Percentiles rank a stretch among this genome's conserved stretches.
Evolutionary conservation across 1,139 yeast species (phyloP).

Genomic region (Hemisphaericaspora xylanilytica): DNA sequence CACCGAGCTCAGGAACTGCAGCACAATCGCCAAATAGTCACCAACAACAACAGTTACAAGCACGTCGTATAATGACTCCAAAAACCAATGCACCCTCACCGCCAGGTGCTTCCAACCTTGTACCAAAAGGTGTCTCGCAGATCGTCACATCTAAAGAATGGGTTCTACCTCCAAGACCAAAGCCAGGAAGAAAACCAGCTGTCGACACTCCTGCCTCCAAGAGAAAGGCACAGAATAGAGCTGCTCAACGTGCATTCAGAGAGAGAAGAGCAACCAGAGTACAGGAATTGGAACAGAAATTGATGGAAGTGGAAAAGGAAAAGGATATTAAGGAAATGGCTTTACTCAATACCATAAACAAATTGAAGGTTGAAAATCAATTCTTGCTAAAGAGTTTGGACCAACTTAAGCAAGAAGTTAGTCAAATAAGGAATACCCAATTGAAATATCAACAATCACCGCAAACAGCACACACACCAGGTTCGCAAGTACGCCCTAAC

Average conservation of each 20-base stretch:
- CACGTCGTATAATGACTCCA: conserved; percentile 1
- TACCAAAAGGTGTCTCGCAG: conserved; percentile 22
- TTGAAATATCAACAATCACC: conserved; percentile 6
- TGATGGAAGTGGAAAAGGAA: conserved; percentile 65
- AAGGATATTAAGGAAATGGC: conserved; percentile 60
- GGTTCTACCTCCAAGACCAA: conserved; percentile 89
- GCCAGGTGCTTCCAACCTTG: conserved; percentile 6
- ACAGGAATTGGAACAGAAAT: conserved; percentile 44
- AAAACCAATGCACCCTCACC: conserved; percentile 4
- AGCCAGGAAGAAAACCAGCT: conserved; percentile 87
- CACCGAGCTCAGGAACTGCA: conserved; percentile 17
- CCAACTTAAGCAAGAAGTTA: conserved; percentile 29
- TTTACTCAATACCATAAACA: conserved; percentile 48
- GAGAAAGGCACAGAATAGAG: conserved; percentile 89
- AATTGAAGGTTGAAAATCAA: conserved; percentile 41
- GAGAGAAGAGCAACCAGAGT: conserved; percentile 71
- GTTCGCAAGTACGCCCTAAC: conserved; percentile 1
- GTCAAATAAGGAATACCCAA: conserved; percentile 16
- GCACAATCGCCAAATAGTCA: conserved; percentile 9
- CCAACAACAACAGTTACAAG: conserved; percentile 5
- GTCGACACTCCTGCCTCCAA: conserved; percentile 71
- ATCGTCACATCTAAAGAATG: conserved; percentile 81
- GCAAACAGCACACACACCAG: conserved; percentile 5
- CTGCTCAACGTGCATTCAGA: conserved; percentile 91
- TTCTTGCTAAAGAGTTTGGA: conserved; percentile 37